Percentiles rank a stretch among this genome's conserved stretches.
Conservation (phyloP, 768 basidiomycete species). For the Tulasnella sp. region DNA sequence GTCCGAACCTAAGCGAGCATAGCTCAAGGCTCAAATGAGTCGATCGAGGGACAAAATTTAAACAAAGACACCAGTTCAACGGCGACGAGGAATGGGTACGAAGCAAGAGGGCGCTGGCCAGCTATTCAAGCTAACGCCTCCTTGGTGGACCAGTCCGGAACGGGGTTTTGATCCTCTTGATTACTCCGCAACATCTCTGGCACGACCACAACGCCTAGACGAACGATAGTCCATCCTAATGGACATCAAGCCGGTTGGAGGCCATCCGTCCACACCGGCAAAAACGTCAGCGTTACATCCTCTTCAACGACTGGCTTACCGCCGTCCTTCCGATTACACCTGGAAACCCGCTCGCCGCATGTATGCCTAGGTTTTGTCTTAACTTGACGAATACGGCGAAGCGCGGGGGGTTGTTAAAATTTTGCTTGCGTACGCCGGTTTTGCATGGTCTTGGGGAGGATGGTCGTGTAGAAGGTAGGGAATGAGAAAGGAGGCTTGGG, state of each 20-base stretch:
- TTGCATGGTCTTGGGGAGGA: constrained; percentile 59
- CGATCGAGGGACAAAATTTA: background rate
- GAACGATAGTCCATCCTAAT: constrained; percentile 55
- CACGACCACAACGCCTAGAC: constrained; percentile 39
- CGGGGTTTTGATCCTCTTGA: background rate
- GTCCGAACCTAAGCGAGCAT: background rate
- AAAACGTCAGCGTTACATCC: constrained; percentile 58
- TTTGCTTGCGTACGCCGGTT: constrained; percentile 56
- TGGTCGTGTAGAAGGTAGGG: constrained; percentile 36
- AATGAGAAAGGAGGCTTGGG: no score
- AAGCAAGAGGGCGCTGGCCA: background rate
- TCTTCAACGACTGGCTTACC: constrained; percentile 58
- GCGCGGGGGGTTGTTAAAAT: constrained; percentile 47
- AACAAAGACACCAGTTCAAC: background rate
- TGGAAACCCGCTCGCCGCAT: constrained; percentile 59
- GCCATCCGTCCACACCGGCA: constrained; percentile 53
- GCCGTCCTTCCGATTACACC: constrained; percentile 55
- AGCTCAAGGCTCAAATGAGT: background rate
- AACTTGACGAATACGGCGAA: constrained; percentile 47
- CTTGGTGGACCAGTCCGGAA: background rate
- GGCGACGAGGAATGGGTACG: background rate
- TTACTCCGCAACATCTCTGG: background rate
- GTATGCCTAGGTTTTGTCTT: no score
- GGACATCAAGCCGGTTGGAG: constrained; percentile 63
- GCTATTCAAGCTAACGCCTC: background rate